Percentiles rank a stretch among this genome's conserved stretches.
These are phyloP conservation scores for Cladosporium sp. DNA, from an alignment of 2,329 filamentous ascomycete genomes.

Conservation along the genomic window DNA sequence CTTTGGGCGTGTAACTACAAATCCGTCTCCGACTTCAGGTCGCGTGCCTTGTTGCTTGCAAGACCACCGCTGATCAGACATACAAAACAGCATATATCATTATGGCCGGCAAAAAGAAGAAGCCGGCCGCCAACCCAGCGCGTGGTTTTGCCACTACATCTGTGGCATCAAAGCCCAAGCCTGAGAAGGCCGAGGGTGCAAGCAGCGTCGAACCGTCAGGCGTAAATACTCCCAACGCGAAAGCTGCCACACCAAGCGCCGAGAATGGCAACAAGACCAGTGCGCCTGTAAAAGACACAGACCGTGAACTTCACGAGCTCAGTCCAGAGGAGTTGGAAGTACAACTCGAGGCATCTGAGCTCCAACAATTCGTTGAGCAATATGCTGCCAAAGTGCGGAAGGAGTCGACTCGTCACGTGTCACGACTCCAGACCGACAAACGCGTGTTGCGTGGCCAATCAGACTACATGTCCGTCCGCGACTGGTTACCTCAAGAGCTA, in stretches of 20 bases:
- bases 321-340: slow-evolving; percentile 85
- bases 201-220: slow-evolving; percentile 25
- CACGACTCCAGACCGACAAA: slow-evolving; percentile 78
- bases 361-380: slow-evolving; percentile 84
- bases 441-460: slow-evolving; percentile 77
- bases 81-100: neutral
- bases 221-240: slow-evolving; percentile 24
- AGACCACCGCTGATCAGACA: neutral
- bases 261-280: neutral
- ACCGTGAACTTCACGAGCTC: slow-evolving; percentile 49
- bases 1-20: neutral
- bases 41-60: neutral
- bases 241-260: neutral
- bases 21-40: too few species aligned
- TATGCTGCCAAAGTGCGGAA: slow-evolving; percentile 72
- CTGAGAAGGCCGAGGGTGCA: slow-evolving; percentile 33
- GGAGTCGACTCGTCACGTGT: slow-evolving; percentile 72
- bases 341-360: slow-evolving; percentile 83
- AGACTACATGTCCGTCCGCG: slow-evolving; percentile 64
- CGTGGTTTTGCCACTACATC: slow-evolving; percentile 93
- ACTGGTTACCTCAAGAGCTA: slow-evolving; percentile 78
- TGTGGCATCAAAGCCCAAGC: slow-evolving; percentile 66
- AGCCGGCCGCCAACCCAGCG: slow-evolving; percentile 78
- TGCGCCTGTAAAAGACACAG: slow-evolving; percentile 11
- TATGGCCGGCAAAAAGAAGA: slow-evolving; percentile 71